These are phyloP conservation scores for Hyaloperonospora arabidopsidis DNA, from an alignment of 352 stramenopile species.

Conservation along the genomic window DNA sequence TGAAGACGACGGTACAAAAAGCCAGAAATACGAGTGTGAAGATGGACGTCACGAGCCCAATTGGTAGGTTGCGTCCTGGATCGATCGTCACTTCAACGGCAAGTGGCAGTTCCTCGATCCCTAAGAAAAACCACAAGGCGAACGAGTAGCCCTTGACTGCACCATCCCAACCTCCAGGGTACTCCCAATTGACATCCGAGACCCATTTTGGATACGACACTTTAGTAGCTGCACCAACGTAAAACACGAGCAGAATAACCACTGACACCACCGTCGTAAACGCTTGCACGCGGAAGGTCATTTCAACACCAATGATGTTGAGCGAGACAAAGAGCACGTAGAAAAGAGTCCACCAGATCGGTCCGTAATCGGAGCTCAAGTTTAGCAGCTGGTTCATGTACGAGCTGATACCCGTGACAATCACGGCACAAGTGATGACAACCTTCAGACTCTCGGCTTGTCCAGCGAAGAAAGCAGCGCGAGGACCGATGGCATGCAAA, in stretches of 20 bases:
- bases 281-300: slow-evolving; percentile 60
- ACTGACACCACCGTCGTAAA: slow-evolving; percentile 49
- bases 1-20: slow-evolving; percentile 57
- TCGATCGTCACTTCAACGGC: slow-evolving; percentile 62
- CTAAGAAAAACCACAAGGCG: slow-evolving; percentile 63
- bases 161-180: slow-evolving; percentile 37
- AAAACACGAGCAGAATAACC: slow-evolving; percentile 55
- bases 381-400: slow-evolving; percentile 55
- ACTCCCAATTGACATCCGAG: slow-evolving; percentile 37
- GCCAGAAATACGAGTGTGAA: slow-evolving; percentile 39
- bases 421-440: slow-evolving; percentile 48
- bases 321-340: slow-evolving; percentile 55
- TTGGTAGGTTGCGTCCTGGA: slow-evolving; percentile 50
- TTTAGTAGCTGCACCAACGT: slow-evolving; percentile 46
- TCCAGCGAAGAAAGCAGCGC: slow-evolving; percentile 53
- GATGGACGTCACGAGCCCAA: slow-evolving; percentile 52
- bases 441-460: slow-evolving; percentile 66
- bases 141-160: slow-evolving; percentile 55
- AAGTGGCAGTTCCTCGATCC: slow-evolving; percentile 58
- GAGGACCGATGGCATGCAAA: slow-evolving; percentile 45
- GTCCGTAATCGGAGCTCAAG: slow-evolving; percentile 30
- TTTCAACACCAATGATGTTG: slow-evolving; percentile 51
- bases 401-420: slow-evolving; percentile 57
- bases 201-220: slow-evolving; percentile 57
- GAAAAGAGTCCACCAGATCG: slow-evolving; percentile 54